Base-by-base conservation (phyloP, 345 rosid genomes). In the Pugionium dolabratum region DNA sequence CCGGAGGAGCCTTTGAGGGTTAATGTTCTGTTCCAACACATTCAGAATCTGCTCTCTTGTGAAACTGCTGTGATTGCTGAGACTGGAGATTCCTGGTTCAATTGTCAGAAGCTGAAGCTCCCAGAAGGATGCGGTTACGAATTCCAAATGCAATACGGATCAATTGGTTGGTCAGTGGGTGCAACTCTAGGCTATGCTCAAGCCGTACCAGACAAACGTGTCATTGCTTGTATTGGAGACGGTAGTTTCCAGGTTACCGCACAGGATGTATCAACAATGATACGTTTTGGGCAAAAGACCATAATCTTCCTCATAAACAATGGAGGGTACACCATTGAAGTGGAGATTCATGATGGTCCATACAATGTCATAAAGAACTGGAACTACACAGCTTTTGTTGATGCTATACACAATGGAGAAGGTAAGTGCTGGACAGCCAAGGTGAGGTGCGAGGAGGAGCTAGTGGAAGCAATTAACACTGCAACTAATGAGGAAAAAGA, bases 221-320 rank as follows among this genome's bases (percentile, higher is more conserved):
- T 82, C 2, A 70, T 86, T 43, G 80, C 85, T 67, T 84, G 84
- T 67, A 79, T 84, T 26, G 87, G 89, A 18, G 89, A 84, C 57
- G 92, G 87, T 25, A 86, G 92, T 64, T 86, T 84, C 71, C 89
- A 84, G 83, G 78, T 83, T 50, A 80, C 89, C 0, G 85, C 89
- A 3, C 93, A 86, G 75, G 89, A 86, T 46, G 78, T 84, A 33
- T 84, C 93, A 1, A 86, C 87, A 2, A 84, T 84, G 89, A 48
- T 86, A 39, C 61, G 83, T 37, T 78, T 77, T 9, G 80, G 71
- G 31, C 87, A 83, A 6, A 86, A 75, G 69, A 82, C 62, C 1
- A 81, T 86, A 48, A 75, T 86, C 37, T 86, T 86, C 79, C 78
- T 84, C 37, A 78, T 86, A 9, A 86, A 86, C 79, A 86, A 86